Percentiles rank a stretch among this genome's conserved stretches.
Conservation (phyloP, 2,329 filamentous ascomycete genomes). For the Diatrype stigma region DNA sequence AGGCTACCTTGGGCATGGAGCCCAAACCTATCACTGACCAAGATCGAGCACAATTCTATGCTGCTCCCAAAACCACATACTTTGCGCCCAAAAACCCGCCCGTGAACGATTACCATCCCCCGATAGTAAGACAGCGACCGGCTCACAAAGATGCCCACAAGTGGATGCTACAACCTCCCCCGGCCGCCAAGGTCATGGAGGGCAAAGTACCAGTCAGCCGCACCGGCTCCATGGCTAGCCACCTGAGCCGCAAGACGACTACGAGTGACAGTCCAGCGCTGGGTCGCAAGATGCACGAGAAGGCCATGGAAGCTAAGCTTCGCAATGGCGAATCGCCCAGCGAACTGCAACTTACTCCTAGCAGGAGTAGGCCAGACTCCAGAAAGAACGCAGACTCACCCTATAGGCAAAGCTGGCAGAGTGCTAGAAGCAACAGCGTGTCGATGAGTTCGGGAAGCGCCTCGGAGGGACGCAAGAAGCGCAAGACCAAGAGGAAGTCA, state of each 20-base stretch:
- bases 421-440: constrained; percentile 8
- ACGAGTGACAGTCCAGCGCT: constrained; percentile 38
- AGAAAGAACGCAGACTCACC: constrained; percentile 12
- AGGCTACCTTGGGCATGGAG: constrained; percentile 47
- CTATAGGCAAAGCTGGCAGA: constrained; percentile 5
- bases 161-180: constrained; percentile 93
- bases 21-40: constrained; percentile 48
- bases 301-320: constrained; percentile 42
- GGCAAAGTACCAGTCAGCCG: constrained; percentile 71
- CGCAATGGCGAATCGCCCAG: constrained; percentile 35
- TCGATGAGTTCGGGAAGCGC: constrained; percentile 6
- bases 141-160: constrained; percentile 64
- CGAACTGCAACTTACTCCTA: constrained; percentile 19
- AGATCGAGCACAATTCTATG: constrained; percentile 56
- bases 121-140: constrained; percentile 73
- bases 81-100: constrained; percentile 61
- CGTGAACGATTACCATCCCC: constrained; percentile 82
- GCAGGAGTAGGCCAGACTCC: constrained; percentile 10
- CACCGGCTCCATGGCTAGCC: constrained; percentile 54
- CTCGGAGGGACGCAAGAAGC: not conserved
- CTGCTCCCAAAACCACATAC: constrained; percentile 52
- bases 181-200: constrained; percentile 86
- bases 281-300: constrained; percentile 41
- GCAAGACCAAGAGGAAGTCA: not conserved
- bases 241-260: constrained; percentile 42